A percentile compares a stretch with the other conserved stretches of the same genome.
Evolutionary conservation across 106 monocot species (phyloP).

Genomic region (Allium fistulosum): DNA sequence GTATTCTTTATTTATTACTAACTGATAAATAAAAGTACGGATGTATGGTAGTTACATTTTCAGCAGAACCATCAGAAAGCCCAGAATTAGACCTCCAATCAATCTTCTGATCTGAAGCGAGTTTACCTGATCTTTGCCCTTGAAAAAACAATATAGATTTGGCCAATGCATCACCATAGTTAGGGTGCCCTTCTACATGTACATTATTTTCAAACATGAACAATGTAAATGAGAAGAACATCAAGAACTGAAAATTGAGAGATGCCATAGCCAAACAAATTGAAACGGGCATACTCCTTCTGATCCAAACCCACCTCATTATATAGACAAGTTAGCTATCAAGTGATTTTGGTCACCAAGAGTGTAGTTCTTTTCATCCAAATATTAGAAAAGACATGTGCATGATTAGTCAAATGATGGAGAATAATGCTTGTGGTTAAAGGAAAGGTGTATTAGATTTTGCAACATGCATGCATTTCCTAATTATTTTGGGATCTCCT

Average conservation of each 20-base stretch:
- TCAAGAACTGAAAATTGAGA: neutral
- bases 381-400: neutral
- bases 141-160: slow-evolving; percentile 57
- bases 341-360: too few species aligned
- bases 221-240: neutral
- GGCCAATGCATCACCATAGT: slow-evolving; percentile 40
- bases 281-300: neutral
- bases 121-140: slow-evolving; percentile 47
- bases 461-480: neutral
- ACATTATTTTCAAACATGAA: neutral
- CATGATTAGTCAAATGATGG: neutral
- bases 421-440: slow-evolving; percentile 1
- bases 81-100: slow-evolving; percentile 38
- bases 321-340: neutral
- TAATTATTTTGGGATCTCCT: slow-evolving; percentile 5
- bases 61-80: slow-evolving; percentile 44
- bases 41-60: slow-evolving; percentile 14
- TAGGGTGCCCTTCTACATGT: slow-evolving; percentile 3
- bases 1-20: too few species aligned
- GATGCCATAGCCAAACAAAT: slow-evolving; percentile 7
- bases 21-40: too few species aligned
- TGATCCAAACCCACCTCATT: neutral
- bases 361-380: neutral
- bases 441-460: slow-evolving; percentile 9
- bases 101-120: slow-evolving; percentile 28